Evolutionary conservation across 495 filamentous ascomycete species (phyloP), one percentile per base, ranked within the genome.

Genomic region (Aspergillus bertholletiae): DNA sequence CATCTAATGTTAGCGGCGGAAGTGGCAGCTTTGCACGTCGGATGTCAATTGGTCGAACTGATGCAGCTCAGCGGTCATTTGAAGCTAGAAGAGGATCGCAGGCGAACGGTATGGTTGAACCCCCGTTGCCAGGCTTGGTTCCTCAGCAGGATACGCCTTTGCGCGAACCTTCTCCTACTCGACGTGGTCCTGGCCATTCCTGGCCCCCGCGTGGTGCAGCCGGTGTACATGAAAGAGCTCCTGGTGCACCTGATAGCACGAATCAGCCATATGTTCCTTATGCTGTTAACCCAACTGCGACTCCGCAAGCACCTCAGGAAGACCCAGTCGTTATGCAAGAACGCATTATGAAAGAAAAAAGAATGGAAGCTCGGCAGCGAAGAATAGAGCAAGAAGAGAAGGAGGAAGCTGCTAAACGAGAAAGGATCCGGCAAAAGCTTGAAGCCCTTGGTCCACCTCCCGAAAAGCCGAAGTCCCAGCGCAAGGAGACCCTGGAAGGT

Each of bases 1-100:
- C 93, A n/a, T 96, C 93, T 1, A 96, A 92, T 63, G 88, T 96
- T 26, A 97, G 93, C 66, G 93, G 92, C 27, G 90, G 90, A 53
- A 97, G 92, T 69, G 88, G 88, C 40, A 80, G 78, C 44, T 82
- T 82, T 62, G 80, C 78, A 50, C 77, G 82, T 54, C 76, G 82
- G 18, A 77, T 77, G 70, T 86, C 83, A 7, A 73, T 82, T 55
- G 71, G 76, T 46, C 73, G 73, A 32, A 61, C 67, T 35, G 82
- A 84, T 53, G 54, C 68, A 11, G 67, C 72, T n/a, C 68, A 73
- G 46, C 66, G 75, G 60, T 61, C 70, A 22, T 71, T 77, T 51
- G 79, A 82, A 27, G 64, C 35, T 32, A 62, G 80, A 54, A 64
- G 80, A 53, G 73, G 67, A 24, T 80, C 81, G 27, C 70, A 75